phyloP scores from a whole-genome alignment of 2,329 filamentous ascomycete genomes.

The Beauveria brongniartii region DNA sequence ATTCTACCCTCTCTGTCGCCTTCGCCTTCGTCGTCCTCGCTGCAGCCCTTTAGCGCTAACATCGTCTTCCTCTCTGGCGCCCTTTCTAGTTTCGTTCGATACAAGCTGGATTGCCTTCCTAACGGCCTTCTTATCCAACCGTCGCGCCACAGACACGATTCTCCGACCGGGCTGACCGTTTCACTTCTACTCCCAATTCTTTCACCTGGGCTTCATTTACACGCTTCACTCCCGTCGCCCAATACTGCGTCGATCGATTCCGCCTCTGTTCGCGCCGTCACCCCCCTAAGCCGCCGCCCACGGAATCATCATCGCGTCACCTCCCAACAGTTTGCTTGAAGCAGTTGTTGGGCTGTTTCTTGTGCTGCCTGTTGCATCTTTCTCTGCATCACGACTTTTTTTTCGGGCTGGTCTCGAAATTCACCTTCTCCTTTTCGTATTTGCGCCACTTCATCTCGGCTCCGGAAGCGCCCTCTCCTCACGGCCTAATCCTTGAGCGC shows the following conservation, averaged over 20 bases:
- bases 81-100: conserved; percentile 8
- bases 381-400: conserved; percentile 15
- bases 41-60: conserved; percentile 15
- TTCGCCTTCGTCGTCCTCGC: not conserved
- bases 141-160: not conserved
- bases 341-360: conserved; percentile 32
- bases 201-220: not conserved
- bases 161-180: not conserved
- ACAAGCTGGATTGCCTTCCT: not conserved
- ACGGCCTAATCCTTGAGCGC: conserved; percentile 11
- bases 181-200: not conserved
- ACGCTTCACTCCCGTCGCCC: conserved; percentile 9
- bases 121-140: not conserved
- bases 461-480: conserved; percentile 27
- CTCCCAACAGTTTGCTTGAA: conserved; percentile 35
- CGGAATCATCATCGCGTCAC: conserved; percentile 23
- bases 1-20: conserved; percentile 10
- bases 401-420: conserved; percentile 42
- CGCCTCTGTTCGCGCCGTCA: conserved; percentile 24
- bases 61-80: conserved; percentile 17
- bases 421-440: conserved; percentile 14
- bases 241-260: conserved; percentile 13
- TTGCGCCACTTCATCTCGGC: conserved; percentile 19
- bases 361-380: conserved; percentile 21
- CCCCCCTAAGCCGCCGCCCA: conserved; percentile 27